Base-by-base conservation (phyloP, 495 filamentous ascomycete genomes). In the Penicillium longicatenatum region DNA sequence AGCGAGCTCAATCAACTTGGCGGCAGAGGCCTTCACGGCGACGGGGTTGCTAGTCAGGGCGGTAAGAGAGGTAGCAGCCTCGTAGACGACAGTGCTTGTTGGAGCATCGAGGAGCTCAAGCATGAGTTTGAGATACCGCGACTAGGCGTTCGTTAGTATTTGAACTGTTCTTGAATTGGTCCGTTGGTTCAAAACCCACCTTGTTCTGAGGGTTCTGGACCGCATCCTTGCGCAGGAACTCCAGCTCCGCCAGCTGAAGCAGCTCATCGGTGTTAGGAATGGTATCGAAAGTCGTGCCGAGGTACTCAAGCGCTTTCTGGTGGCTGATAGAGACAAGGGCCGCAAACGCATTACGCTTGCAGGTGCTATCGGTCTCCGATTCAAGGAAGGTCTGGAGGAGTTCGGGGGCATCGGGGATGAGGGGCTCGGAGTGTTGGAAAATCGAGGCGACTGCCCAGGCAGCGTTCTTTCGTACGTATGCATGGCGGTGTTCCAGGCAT, bases 151-250 rank as follows among this genome's bases (percentile, higher is more conserved):
- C 16, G 53, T 76, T 67, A 80, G 70, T 54, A 63, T 19, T 4
- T 24, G 21, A 26, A 11, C 2, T 37, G 39, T 39, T 1, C 2
- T 6, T 5, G 26, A 26, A 26, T 26, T 26, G 26, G 26, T 26
- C 26, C n/a, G 21, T 31, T 41, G 21, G 50, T 43, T 20, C 16
- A 8, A 16, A 53, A 55, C 76, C 35, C 70, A 91, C 90, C 86
- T 98, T 98, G 73, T 97, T 96, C 66, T 92, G 88, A 3, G 89
- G 75, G 76, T 97, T 97, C 60, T 93, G 88, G 39, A 96, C 81
- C n/a, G 95, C 93, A 80, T 99, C 95, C 71, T 96, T 97, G 54
- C 94, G 84, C 63, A 98, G 96, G 68, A 98, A 99, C 70, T 98
- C 94, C 42, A 99, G 81, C 69, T 97, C 91, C 12, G 90, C 93